Base-by-base conservation (phyloP, 805 yeast species). In the Saccharomycopsis synnaedendra region DNA sequence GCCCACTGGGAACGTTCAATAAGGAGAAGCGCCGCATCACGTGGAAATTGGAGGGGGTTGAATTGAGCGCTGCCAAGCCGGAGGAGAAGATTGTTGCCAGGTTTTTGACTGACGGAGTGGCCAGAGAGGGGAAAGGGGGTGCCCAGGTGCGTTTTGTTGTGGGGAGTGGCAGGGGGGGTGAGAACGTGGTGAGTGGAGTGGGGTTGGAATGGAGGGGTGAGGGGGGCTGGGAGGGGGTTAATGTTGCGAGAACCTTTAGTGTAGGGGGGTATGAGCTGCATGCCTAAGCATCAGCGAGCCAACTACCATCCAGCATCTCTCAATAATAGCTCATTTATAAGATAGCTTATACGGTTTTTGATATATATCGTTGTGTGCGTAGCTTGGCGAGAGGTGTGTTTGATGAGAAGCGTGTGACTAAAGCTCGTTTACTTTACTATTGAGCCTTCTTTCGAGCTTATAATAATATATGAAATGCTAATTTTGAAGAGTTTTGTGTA, bases 1-100 rank as follows among this genome's bases (percentile, higher is more conserved):
- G 85, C 61, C 98, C 98, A 4, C 80, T 84, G 48, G 97, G 97
- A 49, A 77, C 94, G 1, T 90, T 88, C 70, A 86, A 82, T 64
- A 82, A 78, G 58, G 97, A 88, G 45, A 80, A 78, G 59, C 82
- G 78, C 56, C 76, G 97, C 64, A 81, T 93, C 49, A 82, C 93
- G 0, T 89, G 97, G 96, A 76, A 83, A 60, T 78, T 79, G 56
- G 66, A 55, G 49, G 69, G 66, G 42, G 56, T 74, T 7, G 59
- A 56, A 3, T 56, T 78, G 28, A 56, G 56, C 31, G 63, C 64
- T 52, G 43, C 44, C 11, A 61, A 61, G 2, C 58, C 56, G 19
- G 88, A 83, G 55, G 81, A 82, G 57, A 78, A 83, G 57, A 70
- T 89, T 41, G 79, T 90, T 58, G 96, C 95, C 11, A 79, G 96